These are phyloP conservation scores for Nemania diffusa DNA, from an alignment of 2,329 filamentous ascomycete genomes.

Conservation along the genomic window DNA sequence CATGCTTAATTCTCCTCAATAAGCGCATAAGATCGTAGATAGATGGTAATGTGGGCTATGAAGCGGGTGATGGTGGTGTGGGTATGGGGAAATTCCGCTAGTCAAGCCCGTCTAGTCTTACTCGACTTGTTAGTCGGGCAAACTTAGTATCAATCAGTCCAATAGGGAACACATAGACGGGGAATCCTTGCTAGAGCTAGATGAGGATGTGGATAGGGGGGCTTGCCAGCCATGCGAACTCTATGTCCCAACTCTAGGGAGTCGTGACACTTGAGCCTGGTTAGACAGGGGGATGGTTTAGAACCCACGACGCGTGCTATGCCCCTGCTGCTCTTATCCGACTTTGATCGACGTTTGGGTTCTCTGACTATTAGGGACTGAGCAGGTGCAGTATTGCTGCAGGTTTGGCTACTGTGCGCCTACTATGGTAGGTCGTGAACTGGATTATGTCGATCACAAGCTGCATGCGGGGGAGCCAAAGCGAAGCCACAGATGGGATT, in stretches of 20 bases:
- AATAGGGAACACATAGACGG: not conserved
- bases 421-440: not conserved
- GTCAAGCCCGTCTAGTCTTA: not conserved
- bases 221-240: conserved; percentile 29
- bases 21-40: not conserved
- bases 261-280: conserved; percentile 10
- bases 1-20: not conserved
- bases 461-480: not conserved
- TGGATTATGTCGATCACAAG: conserved; percentile 20
- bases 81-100: conserved; percentile 29
- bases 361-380: conserved; percentile 9
- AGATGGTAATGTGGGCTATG: not conserved
- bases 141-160: conserved; percentile 10
- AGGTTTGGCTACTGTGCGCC: conserved; percentile 11
- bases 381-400: conserved; percentile 16
- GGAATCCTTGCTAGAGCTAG: conserved; percentile 1
- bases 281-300: conserved; percentile 10
- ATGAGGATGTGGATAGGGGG: not conserved
- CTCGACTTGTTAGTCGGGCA: conserved; percentile 1
- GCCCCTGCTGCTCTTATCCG: conserved; percentile 25
- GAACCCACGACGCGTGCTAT: conserved; percentile 4
- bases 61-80: conserved; percentile 37
- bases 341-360: conserved; percentile 25
- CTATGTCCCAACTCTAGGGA: conserved; percentile 9
- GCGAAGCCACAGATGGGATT: conserved; percentile 5